Evolutionary conservation across 2,329 filamentous ascomycete genomes (phyloP).

Genomic region (Trichocomaceae sp.): DNA sequence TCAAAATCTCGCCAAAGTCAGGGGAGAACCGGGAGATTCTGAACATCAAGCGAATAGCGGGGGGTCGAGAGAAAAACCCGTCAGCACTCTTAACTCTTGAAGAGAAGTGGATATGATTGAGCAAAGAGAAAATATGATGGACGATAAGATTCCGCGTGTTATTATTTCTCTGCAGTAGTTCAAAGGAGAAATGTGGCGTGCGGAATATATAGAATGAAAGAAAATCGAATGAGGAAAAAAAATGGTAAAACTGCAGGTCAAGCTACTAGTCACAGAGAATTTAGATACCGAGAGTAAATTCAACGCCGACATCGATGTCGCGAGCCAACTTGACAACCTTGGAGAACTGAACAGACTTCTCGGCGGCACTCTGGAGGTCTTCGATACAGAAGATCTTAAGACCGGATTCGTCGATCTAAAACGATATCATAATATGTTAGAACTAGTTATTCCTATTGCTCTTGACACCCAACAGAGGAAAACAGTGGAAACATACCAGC

Average conservation of each 20-base stretch:
- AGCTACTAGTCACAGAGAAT: constrained; percentile 4
- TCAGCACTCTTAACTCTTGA: neutral
- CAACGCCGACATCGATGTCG: constrained; percentile 94
- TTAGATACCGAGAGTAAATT: constrained; percentile 92
- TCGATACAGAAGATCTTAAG: constrained; percentile 99
- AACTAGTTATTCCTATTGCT: neutral
- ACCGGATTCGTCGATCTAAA: constrained; percentile 83
- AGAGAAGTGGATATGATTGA: neutral
- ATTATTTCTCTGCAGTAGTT: neutral
- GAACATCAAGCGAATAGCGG: neutral
- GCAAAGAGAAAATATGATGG: neutral
- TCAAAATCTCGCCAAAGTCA: neutral
- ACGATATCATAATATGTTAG: neutral
- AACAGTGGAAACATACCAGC: constrained; percentile 46
- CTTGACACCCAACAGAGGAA: neutral
- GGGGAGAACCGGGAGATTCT: neutral
- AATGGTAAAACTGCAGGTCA: neutral
- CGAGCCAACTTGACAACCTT: constrained; percentile 99
- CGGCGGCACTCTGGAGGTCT: constrained; percentile 91
- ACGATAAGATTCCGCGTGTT: neutral
- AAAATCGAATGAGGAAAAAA: neutral
- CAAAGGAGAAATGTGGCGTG: neutral
- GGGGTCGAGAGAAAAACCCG: neutral
- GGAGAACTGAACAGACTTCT: constrained; percentile 97
- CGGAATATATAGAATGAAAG: neutral